A percentile compares a stretch with the other conserved stretches of the same genome.
Evolutionary conservation across 306 rosid species (phyloP).

Genomic region (Corylus heterophylla): DNA sequence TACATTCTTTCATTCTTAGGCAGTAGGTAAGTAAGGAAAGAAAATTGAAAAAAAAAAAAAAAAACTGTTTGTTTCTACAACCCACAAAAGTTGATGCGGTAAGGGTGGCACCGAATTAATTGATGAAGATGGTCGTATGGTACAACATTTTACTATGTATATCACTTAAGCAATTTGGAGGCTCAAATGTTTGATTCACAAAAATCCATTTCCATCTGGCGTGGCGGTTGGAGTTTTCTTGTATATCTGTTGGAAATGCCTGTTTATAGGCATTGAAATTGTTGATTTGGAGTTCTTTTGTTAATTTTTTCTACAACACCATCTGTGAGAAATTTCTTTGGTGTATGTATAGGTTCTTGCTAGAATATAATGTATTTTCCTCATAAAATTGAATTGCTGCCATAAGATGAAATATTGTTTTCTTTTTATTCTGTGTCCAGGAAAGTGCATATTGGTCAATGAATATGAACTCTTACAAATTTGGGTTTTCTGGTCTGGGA

Average conservation of each 20-base stretch:
- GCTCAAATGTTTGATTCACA: background rate
- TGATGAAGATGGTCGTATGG: background rate
- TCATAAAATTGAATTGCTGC: background rate
- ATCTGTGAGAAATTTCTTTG: background rate
- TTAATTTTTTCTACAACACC: background rate
- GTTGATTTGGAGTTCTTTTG: background rate
- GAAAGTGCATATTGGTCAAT: slow-evolving; percentile 84
- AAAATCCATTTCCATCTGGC: background rate
- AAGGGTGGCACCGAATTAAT: background rate
- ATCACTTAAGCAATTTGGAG: background rate
- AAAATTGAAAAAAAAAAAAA: background rate
- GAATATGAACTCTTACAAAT: slow-evolving; percentile 80
- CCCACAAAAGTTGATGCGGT: background rate
- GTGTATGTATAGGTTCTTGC: background rate
- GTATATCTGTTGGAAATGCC: background rate
- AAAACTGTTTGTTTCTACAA: background rate
- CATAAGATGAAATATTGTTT: slow-evolving; percentile 18
- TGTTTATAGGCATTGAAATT: background rate
- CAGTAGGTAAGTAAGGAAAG: background rate
- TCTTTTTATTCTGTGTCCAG: slow-evolving; percentile 36
- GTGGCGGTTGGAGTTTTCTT: background rate
- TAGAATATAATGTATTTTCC: background rate
- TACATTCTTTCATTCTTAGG: background rate
- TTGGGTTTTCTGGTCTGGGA: slow-evolving; percentile 62
- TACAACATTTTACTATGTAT: background rate